phyloP scores from a whole-genome alignment of 441 rosid genomes.

The Lepidium campestre region DNA sequence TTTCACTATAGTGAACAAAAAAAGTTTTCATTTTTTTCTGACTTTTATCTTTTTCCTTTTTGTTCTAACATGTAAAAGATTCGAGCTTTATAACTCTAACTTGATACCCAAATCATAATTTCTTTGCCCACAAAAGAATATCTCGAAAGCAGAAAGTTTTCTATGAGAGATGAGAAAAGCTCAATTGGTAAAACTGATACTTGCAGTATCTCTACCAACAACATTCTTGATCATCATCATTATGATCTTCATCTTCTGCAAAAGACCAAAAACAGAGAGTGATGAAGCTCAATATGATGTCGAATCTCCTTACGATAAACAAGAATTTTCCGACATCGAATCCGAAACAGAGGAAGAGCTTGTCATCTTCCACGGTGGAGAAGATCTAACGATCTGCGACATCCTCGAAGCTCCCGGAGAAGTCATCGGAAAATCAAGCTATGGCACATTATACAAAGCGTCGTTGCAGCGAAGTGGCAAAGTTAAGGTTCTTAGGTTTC shows the following conservation, averaged over 20 bases:
- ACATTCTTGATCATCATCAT: slow-evolving; percentile 34
- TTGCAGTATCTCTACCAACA: slow-evolving; percentile 37
- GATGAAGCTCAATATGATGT: slow-evolving; percentile 14
- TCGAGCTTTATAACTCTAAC: neutral
- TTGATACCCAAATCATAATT: slow-evolving; percentile 2
- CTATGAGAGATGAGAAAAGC: slow-evolving; percentile 43
- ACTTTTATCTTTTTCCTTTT: neutral
- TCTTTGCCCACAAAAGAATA: neutral
- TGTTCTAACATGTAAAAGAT: neutral
- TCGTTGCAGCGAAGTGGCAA: slow-evolving; percentile 48
- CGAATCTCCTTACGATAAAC: slow-evolving; percentile 31
- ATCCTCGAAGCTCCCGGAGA: slow-evolving; percentile 95
- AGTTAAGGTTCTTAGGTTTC: slow-evolving; percentile 66
- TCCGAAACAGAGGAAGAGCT: slow-evolving; percentile 45
- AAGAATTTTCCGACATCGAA: neutral
- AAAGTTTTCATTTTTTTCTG: neutral
- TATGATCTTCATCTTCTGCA: slow-evolving; percentile 21
- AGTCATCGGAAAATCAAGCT: slow-evolving; percentile 82
- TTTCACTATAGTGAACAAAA: slow-evolving; percentile 8
- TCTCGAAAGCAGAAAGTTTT: neutral
- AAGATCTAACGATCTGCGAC: slow-evolving; percentile 60
- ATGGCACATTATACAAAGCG: slow-evolving; percentile 85
- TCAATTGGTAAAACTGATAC: slow-evolving; percentile 51
- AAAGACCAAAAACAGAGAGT: neutral
- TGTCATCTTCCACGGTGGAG: slow-evolving; percentile 54